Conservation (phyloP, 768 basidiomycete species). For the Leccinum subtestaceum region DNA sequence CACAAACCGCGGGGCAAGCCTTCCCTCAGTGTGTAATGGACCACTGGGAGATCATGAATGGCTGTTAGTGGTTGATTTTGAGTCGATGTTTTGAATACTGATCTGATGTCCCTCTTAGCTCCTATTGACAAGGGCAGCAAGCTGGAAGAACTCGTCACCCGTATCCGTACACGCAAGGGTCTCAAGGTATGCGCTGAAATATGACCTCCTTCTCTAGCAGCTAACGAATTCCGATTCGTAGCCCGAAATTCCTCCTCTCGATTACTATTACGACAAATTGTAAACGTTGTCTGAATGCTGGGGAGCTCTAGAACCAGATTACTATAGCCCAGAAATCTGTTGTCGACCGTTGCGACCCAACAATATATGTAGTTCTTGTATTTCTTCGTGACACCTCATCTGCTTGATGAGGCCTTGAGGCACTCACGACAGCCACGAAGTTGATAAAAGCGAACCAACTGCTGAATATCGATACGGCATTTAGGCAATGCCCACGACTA, state of each 20-base stretch:
- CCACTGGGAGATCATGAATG: constrained; percentile 85
- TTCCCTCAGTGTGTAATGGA: constrained; percentile 97
- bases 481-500: too few species aligned
- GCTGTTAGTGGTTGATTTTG: constrained; percentile 50
- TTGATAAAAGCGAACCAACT: neutral
- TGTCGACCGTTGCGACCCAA: constrained; percentile 21
- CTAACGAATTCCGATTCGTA: constrained; percentile 30
- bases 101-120: constrained; percentile 32
- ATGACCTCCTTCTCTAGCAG: neutral
- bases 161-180: constrained; percentile 91
- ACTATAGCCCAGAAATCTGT: constrained; percentile 3
- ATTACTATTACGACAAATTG: constrained; percentile 93
- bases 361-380: constrained; percentile 17
- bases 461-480: neutral
- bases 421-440: neutral
- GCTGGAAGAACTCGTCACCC: constrained; percentile 78
- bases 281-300: constrained; percentile 35
- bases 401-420: too few species aligned
- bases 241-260: constrained; percentile 86
- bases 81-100: neutral
- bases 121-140: constrained; percentile 90
- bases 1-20: constrained; percentile 92
- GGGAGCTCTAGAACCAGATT: constrained; percentile 9
- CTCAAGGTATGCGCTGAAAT: constrained; percentile 61
- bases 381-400: constrained; percentile 1